Percentiles rank a stretch among this genome's conserved stretches.
Conservation (phyloP, 139 green algal species). For the Yamagishiella unicocca region DNA sequence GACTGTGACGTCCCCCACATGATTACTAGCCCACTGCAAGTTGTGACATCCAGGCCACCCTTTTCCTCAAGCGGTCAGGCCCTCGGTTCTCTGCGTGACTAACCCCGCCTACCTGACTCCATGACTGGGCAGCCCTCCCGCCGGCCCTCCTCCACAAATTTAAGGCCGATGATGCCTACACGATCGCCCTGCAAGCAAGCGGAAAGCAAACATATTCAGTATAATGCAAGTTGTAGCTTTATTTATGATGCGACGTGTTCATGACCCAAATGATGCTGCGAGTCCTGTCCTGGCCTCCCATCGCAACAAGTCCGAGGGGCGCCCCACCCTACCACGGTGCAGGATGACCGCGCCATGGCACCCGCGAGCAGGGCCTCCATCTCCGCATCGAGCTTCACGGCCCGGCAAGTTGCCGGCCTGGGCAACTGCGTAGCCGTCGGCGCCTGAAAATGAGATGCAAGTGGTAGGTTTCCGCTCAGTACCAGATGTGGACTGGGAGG, state of each 20-base stretch:
- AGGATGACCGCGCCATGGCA: slow-evolving; percentile 32
- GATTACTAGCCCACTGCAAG: too few species aligned
- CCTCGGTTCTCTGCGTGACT: too few species aligned
- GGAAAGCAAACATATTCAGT: neutral
- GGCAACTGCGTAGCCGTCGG: neutral
- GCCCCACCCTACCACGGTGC: slow-evolving; percentile 16
- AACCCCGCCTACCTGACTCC: slow-evolving; percentile 25
- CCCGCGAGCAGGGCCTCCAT: slow-evolving; percentile 21
- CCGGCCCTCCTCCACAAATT: slow-evolving; percentile 34
- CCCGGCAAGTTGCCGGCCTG: neutral
- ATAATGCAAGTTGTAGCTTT: neutral
- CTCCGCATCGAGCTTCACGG: slow-evolving; percentile 26
- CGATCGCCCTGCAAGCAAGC: slow-evolving; percentile 28
- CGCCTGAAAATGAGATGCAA: neutral
- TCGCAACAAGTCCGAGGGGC: neutral
- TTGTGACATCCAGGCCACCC: too few species aligned
- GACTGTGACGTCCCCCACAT: too few species aligned
- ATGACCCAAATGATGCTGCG: neutral
- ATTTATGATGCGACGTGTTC: neutral
- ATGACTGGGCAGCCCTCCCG: slow-evolving; percentile 27
- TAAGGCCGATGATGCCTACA: slow-evolving; percentile 45
- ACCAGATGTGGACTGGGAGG: neutral
- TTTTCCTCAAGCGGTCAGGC: too few species aligned
- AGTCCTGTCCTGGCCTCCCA: neutral
- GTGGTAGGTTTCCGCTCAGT: slow-evolving; percentile 4